A percentile compares a stretch with the other conserved stretches of the same genome.
These are phyloP conservation scores for Citrullus amarus DNA, from an alignment of 306 rosid genomes.

Conservation along the genomic window DNA sequence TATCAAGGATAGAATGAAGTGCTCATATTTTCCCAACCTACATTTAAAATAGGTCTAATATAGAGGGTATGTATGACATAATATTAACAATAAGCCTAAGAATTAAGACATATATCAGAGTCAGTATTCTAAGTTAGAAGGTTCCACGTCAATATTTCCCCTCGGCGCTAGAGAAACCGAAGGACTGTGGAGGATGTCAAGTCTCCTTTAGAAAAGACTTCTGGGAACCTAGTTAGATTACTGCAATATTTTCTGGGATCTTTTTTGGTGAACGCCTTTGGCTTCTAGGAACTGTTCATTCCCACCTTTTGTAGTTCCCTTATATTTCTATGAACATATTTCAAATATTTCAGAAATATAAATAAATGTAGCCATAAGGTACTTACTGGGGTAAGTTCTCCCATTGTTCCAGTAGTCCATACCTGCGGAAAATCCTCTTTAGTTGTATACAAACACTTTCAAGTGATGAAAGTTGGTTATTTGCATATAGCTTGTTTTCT, in stretches of 20 bases:
- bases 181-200: background rate
- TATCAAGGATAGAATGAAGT: background rate
- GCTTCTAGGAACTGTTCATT: background rate
- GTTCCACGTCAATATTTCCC: background rate
- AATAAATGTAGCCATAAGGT: background rate
- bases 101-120: background rate
- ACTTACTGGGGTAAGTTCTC: slow-evolving; percentile 82
- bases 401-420: slow-evolving; percentile 91
- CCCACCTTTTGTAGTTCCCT: background rate
- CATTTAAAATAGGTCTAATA: background rate
- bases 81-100: background rate
- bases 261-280: background rate
- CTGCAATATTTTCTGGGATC: background rate
- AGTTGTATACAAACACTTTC: background rate
- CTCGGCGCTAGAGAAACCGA: background rate
- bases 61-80: background rate
- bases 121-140: background rate
- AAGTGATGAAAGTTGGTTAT: background rate
- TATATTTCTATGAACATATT: background rate
- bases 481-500: no score
- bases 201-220: background rate
- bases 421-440: slow-evolving; percentile 35
- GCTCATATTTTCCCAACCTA: background rate
- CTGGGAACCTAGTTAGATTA: background rate
- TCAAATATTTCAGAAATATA: background rate